A percentile compares a stretch with the other conserved stretches of the same genome.
These are phyloP conservation scores for Aureobasidium uvarum DNA, from an alignment of 2,329 filamentous ascomycete genomes.

Conservation along the genomic window DNA sequence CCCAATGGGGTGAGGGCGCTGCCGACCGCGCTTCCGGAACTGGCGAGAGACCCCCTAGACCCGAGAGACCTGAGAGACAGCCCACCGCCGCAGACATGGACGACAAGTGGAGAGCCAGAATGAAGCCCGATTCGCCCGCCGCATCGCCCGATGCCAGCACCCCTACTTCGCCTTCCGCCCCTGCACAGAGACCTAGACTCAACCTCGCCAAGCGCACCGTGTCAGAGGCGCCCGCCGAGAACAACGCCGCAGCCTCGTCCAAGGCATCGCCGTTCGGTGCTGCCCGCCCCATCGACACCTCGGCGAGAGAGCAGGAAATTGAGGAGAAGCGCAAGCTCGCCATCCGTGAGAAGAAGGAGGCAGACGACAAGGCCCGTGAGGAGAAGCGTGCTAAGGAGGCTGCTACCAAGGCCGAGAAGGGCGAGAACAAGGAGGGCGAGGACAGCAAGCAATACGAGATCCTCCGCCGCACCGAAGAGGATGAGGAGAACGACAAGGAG, in stretches of 20 bases:
- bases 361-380: slow-evolving; percentile 79
- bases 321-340: slow-evolving; percentile 79
- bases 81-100: slow-evolving; percentile 90
- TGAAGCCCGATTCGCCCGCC: slow-evolving; percentile 74
- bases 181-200: slow-evolving; percentile 70
- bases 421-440: slow-evolving; percentile 37
- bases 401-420: slow-evolving; percentile 53
- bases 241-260: slow-evolving; percentile 53
- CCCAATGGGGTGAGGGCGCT: slow-evolving; percentile 68
- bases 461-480: slow-evolving; percentile 48
- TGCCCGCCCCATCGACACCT: slow-evolving; percentile 90
- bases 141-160: slow-evolving; percentile 71
- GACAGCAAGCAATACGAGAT: slow-evolving; percentile 54
- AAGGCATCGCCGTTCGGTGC: slow-evolving; percentile 94
- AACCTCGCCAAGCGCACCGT: slow-evolving; percentile 92
- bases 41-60: slow-evolving; percentile 61
- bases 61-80: slow-evolving; percentile 52
- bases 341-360: slow-evolving; percentile 78
- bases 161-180: slow-evolving; percentile 68
- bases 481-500: slow-evolving; percentile 37
- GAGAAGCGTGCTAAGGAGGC: slow-evolving; percentile 60
- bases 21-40: slow-evolving; percentile 64
- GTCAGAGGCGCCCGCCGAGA: slow-evolving; percentile 60
- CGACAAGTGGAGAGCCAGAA: slow-evolving; percentile 86
- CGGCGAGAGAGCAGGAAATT: slow-evolving; percentile 81